Evolutionary conservation across 345 rosid species (phyloP).

Genomic region (Lepidium aucheri): DNA sequence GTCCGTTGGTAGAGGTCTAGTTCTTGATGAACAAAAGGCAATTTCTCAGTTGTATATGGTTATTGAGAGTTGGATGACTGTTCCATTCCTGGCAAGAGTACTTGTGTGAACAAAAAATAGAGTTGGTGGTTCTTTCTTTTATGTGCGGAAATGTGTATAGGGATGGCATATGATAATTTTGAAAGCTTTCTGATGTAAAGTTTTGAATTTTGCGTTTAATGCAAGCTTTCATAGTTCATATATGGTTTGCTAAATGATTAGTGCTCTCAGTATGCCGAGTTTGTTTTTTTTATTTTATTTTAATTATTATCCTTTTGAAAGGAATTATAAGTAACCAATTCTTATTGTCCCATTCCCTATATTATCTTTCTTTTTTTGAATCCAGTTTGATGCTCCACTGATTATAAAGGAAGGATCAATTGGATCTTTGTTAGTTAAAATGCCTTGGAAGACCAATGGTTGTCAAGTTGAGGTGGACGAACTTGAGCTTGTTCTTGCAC

Average conservation of each 20-base stretch:
- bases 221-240: neutral
- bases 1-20: neutral
- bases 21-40: neutral
- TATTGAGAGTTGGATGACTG: neutral
- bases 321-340: neutral
- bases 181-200: neutral
- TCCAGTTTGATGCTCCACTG: slow-evolving; percentile 59
- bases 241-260: neutral
- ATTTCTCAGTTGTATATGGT: neutral
- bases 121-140: neutral
- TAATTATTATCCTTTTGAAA: neutral
- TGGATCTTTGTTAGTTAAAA: slow-evolving; percentile 62
- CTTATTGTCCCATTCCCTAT: neutral
- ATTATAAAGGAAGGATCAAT: slow-evolving; percentile 87
- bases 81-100: neutral
- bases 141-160: neutral
- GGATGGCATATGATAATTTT: neutral
- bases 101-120: neutral
- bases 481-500: slow-evolving; percentile 76
- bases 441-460: slow-evolving; percentile 83
- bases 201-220: neutral
- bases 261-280: neutral
- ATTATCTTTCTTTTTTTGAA: neutral
- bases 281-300: neutral
- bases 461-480: slow-evolving; percentile 86